A percentile compares a stretch with the other conserved stretches of the same genome.
phyloP scores from a whole-genome alignment of 1,284 basidiomycete species.

The Moniliophthora roreri region DNA sequence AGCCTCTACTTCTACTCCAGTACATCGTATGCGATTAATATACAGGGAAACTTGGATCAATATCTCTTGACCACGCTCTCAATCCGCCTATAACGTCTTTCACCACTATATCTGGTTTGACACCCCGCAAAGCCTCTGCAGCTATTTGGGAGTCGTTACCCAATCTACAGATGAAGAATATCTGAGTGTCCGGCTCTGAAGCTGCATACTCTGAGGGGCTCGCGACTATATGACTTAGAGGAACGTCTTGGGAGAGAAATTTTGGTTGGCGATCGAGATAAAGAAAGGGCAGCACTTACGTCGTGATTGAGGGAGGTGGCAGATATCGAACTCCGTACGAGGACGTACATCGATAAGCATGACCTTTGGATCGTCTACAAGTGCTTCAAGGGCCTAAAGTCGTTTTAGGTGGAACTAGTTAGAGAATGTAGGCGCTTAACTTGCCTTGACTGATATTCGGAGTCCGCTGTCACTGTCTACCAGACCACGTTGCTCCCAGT shows the following conservation, averaged over 20 bases:
- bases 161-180: slow-evolving; percentile 78
- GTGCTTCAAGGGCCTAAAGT: slow-evolving; percentile 42
- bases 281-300: slow-evolving; percentile 57
- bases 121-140: slow-evolving; percentile 59
- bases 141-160: slow-evolving; percentile 95
- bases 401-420: slow-evolving; percentile 13
- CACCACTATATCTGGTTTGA: slow-evolving; percentile 34
- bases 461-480: slow-evolving; percentile 31
- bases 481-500: slow-evolving; percentile 61
- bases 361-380: slow-evolving; percentile 32
- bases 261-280: neutral
- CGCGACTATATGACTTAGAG: slow-evolving; percentile 59
- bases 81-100: slow-evolving; percentile 82
- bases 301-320: slow-evolving; percentile 70
- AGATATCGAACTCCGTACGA: slow-evolving; percentile 84
- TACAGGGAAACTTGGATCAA: slow-evolving; percentile 75
- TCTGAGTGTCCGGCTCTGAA: slow-evolving; percentile 23
- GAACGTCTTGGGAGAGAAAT: slow-evolving; percentile 52
- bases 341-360: slow-evolving; percentile 84
- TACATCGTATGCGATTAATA: slow-evolving; percentile 49
- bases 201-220: slow-evolving; percentile 48
- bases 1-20: no score
- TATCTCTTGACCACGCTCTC: slow-evolving; percentile 69
- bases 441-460: slow-evolving; percentile 54
- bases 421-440: slow-evolving; percentile 4